phyloP scores from a whole-genome alignment of 805 yeast species.

The Candida coquimbonensis region DNA sequence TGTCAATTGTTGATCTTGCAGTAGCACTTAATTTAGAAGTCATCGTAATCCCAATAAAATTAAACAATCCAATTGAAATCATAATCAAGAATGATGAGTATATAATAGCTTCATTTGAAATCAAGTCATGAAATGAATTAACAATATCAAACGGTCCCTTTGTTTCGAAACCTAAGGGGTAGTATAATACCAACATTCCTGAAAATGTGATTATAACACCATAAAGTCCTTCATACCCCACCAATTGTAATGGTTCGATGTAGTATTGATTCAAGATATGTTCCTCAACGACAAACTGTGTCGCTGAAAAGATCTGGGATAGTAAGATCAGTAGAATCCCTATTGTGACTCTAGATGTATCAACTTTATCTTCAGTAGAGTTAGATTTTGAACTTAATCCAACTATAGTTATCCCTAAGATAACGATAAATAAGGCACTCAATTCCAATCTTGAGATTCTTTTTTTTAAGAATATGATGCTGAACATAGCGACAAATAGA shows the following conservation, averaged over 20 bases:
- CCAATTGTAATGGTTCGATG: conserved; percentile 56
- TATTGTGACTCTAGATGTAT: conserved; percentile 29
- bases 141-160: conserved; percentile 46
- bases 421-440: conserved; percentile 56
- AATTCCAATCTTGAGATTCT: conserved; percentile 57
- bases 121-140: conserved; percentile 43
- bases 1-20: conserved; percentile 70
- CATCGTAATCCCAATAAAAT: conserved; percentile 64
- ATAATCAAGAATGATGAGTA: conserved; percentile 54
- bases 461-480: conserved; percentile 53
- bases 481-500: conserved; percentile 65
- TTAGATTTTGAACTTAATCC: conserved; percentile 55
- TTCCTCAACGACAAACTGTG: conserved; percentile 76
- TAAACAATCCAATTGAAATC: conserved; percentile 67
- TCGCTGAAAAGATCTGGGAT: conserved; percentile 64
- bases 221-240: conserved; percentile 68
- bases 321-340: conserved; percentile 54
- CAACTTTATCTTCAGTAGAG: conserved; percentile 6
- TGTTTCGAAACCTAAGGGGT: conserved; percentile 31
- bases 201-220: conserved; percentile 43
- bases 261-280: conserved; percentile 47
- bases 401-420: conserved; percentile 63
- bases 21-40: conserved; percentile 67
- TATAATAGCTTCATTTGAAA: conserved; percentile 36
- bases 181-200: conserved; percentile 38